Conservation (phyloP, 2,329 filamentous ascomycete genomes). For the Mycosphaerella sp. region DNA sequence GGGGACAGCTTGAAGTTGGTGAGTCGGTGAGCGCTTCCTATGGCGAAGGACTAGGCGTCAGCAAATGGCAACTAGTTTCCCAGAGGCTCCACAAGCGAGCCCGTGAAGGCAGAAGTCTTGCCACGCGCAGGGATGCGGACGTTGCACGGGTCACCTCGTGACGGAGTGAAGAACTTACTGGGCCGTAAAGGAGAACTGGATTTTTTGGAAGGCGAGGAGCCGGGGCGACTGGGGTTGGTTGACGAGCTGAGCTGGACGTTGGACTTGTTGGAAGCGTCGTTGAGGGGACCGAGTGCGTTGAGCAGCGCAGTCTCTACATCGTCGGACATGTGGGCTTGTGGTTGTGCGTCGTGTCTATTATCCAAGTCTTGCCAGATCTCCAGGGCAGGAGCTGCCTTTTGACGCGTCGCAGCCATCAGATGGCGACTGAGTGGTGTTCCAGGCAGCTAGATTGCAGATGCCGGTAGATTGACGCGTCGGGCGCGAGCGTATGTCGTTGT, state of each 20-base stretch:
- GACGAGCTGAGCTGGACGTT: constrained; percentile 63
- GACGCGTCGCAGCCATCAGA: constrained; percentile 44
- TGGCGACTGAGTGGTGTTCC: constrained; percentile 1
- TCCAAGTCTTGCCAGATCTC: constrained; percentile 55
- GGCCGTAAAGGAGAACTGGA: constrained; percentile 55
- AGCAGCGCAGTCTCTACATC: constrained; percentile 50
- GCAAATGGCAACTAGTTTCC: neutral
- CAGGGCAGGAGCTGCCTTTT: constrained; percentile 43
- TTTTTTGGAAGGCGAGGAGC: constrained; percentile 64
- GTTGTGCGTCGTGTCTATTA: constrained; percentile 24
- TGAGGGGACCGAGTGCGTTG: constrained; percentile 38
- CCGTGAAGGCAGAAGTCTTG: neutral
- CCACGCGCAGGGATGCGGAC: neutral
- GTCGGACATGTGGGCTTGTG: constrained; percentile 33
- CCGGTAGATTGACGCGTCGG: constrained; percentile 10
- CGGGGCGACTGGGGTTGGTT: constrained; percentile 43
- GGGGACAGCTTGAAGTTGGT: constrained; percentile 63
- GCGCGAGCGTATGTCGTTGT: constrained; percentile 11
- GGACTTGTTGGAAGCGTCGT: constrained; percentile 46
- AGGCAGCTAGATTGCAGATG: constrained; percentile 1
- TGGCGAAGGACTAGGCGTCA: neutral
- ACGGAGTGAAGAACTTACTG: constrained; percentile 32
- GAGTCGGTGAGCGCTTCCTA: constrained; percentile 52
- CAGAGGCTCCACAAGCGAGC: neutral
- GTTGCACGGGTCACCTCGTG: neutral